These are phyloP conservation scores for Combretum micranthum DNA, from an alignment of 345 rosid species.

Conservation along the genomic window DNA sequence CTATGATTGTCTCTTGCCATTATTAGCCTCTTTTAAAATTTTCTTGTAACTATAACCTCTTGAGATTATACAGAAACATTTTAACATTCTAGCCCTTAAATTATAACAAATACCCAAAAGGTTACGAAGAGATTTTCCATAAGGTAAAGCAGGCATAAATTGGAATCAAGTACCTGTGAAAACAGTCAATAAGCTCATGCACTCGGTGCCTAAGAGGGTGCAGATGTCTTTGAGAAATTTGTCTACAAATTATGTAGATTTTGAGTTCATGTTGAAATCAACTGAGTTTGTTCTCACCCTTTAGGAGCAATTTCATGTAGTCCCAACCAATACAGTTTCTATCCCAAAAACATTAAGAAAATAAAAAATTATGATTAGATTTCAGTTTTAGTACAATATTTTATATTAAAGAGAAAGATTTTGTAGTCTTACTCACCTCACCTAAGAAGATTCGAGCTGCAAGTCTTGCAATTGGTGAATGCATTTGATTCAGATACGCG, in stretches of 20 bases:
- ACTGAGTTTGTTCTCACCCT: conserved; percentile 19
- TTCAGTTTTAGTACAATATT: no score
- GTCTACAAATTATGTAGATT: not conserved
- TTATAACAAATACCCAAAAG: no score
- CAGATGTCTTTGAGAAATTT: conserved; percentile 22
- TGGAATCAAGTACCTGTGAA: conserved; percentile 22
- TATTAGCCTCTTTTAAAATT: no score
- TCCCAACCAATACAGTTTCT: conserved; percentile 35
- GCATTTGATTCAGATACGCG: conserved; percentile 29
- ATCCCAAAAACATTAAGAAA: not conserved
- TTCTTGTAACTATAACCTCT: no score
- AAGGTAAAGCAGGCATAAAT: not conserved
- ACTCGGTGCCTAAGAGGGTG: conserved; percentile 13
- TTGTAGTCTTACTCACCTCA: conserved; percentile 11
- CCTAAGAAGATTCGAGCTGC: conserved; percentile 27
- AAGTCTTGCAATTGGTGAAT: conserved; percentile 12
- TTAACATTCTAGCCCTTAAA: no score
- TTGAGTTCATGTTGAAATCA: not conserved
- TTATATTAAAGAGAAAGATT: not conserved
- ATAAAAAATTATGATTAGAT: not conserved
- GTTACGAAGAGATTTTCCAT: no score
- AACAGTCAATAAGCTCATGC: conserved; percentile 17
- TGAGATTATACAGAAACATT: no score
- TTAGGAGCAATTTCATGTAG: conserved; percentile 27
- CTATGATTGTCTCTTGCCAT: no score